Conservation (phyloP, 768 basidiomycete species). For the Agrocybe chaxingu region DNA sequence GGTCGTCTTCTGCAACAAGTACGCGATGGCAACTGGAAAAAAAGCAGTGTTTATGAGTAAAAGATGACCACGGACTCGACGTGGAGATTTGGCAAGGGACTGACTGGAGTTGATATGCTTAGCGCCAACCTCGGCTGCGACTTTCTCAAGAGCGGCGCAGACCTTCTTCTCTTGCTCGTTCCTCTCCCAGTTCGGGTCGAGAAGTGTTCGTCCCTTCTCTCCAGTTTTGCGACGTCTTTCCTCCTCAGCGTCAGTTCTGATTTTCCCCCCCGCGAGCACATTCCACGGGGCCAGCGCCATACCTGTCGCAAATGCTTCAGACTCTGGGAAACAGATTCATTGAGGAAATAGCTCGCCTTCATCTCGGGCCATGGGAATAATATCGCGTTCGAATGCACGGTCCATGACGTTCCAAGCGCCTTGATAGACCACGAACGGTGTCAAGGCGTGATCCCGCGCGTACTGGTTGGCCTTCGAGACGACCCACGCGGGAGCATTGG, state of each 20-base stretch:
- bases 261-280: constrained; percentile 37
- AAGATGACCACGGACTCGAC: too few species aligned
- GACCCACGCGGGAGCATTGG: constrained; percentile 43
- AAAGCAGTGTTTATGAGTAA: too few species aligned
- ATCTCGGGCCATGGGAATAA: constrained; percentile 41
- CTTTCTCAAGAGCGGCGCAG: constrained; percentile 42
- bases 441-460: constrained; percentile 40
- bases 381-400: constrained; percentile 50
- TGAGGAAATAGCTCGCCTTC: constrained; percentile 29
- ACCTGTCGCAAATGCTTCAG: constrained; percentile 10
- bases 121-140: constrained; percentile 47
- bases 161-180: constrained; percentile 40
- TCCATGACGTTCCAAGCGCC: constrained; percentile 38
- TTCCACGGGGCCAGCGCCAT: constrained; percentile 33
- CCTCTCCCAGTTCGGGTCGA: constrained; percentile 38
- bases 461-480: constrained; percentile 46
- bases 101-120: constrained; percentile 38
- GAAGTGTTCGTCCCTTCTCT: constrained; percentile 36
- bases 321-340: too few species aligned
- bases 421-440: constrained; percentile 52
- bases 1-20: constrained; percentile 10
- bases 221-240: constrained; percentile 22
- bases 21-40: constrained; percentile 46
- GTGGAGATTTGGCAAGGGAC: constrained; percentile 23
- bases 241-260: constrained; percentile 49